A percentile compares a stretch with the other conserved stretches of the same genome.
phyloP scores from a whole-genome alignment of 768 basidiomycete genomes.

The Steccherinum ochraceum region DNA sequence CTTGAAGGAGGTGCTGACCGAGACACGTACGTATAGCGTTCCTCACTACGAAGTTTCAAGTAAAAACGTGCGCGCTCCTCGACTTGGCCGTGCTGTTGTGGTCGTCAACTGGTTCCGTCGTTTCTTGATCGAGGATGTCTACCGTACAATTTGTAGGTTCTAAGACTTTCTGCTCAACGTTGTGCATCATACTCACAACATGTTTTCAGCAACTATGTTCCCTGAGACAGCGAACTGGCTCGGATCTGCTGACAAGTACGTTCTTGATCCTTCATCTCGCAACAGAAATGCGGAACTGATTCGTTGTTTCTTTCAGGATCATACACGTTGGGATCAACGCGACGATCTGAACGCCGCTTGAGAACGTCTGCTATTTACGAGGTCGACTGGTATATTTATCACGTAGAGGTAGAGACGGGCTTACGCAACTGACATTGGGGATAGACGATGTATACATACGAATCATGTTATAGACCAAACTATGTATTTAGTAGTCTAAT shows the following conservation, averaged over 20 bases:
- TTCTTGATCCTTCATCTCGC: conserved; percentile 3
- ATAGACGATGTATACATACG: no score
- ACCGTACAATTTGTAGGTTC: conserved; percentile 43
- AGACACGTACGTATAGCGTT: conserved; percentile 26
- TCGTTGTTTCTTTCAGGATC: not conserved
- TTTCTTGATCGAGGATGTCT: conserved; percentile 51
- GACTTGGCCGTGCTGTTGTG: conserved; percentile 23
- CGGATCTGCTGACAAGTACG: conserved; percentile 45
- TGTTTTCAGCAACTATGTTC: conserved; percentile 41
- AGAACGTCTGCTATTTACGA: no score
- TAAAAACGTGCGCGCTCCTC: conserved; percentile 22
- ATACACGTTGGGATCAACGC: not conserved
- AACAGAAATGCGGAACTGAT: not conserved
- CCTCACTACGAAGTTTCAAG: conserved; percentile 51
- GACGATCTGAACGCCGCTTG: not conserved
- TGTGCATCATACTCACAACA: not conserved
- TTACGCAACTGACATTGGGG: no score
- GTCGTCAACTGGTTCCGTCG: conserved; percentile 35
- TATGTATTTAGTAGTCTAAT: no score
- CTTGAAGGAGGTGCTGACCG: not conserved
- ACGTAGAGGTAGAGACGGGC: no score
- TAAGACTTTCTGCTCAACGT: not conserved
- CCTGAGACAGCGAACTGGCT: conserved; percentile 53
- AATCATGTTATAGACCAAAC: no score
- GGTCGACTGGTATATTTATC: no score